Conservation (phyloP, 495 filamentous ascomycete species). For the Neohortaea acidophila region DNA sequence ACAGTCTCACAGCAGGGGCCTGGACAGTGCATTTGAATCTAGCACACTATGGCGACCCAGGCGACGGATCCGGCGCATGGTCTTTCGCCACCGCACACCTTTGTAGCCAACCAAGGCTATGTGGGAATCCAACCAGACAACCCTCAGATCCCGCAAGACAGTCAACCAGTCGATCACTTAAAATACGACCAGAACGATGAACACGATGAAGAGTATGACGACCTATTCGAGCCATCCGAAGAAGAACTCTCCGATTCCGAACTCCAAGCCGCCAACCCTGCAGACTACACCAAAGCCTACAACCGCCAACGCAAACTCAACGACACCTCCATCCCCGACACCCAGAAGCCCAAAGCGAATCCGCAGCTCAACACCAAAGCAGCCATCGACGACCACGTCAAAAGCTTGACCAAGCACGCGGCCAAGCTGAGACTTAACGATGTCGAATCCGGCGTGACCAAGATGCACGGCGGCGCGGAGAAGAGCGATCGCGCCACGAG, state of each 20-base stretch:
- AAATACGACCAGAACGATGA: constrained; percentile 3
- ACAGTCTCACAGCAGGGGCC: background rate
- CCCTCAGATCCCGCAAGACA: no score
- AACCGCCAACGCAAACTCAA: constrained; percentile 62
- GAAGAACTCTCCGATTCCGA: constrained; percentile 35
- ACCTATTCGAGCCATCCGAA: constrained; percentile 41
- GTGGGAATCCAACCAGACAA: no score
- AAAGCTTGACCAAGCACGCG: constrained; percentile 68
- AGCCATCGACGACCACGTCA: constrained; percentile 73
- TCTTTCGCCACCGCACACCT: constrained; percentile 10
- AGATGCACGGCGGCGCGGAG: constrained; percentile 45
- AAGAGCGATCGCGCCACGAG: constrained; percentile 83
- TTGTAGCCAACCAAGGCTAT: constrained; percentile 12
- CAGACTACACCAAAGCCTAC: constrained; percentile 75
- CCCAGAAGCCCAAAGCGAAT: constrained; percentile 54
- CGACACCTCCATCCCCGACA: constrained; percentile 41
- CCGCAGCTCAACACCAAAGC: constrained; percentile 70
- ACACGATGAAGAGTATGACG: constrained; percentile 41
- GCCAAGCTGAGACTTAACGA: constrained; percentile 76
- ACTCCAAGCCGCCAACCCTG: constrained; percentile 42
- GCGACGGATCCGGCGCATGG: constrained; percentile 1
- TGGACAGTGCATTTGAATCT: background rate
- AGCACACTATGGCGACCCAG: background rate
- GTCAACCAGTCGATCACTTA: constrained; percentile 1
- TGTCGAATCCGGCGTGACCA: constrained; percentile 39